Conservation (phyloP, 352 stramenopile genomes). For the Blastocystis sp. region DNA sequence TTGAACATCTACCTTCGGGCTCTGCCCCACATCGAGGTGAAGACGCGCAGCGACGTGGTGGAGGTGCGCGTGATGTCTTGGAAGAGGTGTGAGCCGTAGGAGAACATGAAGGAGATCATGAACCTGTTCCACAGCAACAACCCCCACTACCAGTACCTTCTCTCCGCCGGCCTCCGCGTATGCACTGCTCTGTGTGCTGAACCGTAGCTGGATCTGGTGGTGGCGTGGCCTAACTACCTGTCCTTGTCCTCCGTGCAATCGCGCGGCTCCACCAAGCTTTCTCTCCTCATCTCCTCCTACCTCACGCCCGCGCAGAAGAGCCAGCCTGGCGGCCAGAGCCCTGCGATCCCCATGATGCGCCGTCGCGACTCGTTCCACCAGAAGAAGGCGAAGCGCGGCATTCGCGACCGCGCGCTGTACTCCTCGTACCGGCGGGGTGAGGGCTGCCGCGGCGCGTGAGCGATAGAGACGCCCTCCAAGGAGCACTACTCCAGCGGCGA, state of each 20-base stretch:
- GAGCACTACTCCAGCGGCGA: not conserved
- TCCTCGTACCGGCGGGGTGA: conserved; percentile 10
- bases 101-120: conserved; percentile 56
- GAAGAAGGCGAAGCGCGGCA: not conserved
- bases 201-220: conserved; percentile 8
- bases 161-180: conserved; percentile 48
- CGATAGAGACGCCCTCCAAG: not conserved
- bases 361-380: not conserved
- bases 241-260: not conserved
- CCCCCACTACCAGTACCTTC: conserved; percentile 33
- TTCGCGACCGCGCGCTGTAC: conserved; percentile 28
- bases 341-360: not conserved
- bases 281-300: not conserved
- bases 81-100: not conserved
- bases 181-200: not conserved
- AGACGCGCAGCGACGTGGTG: conserved; percentile 10
- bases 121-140: conserved; percentile 59
- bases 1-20: conserved; percentile 16
- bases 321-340: not conserved
- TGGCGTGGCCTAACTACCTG: conserved; percentile 32
- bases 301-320: not conserved
- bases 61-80: not conserved
- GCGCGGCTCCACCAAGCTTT: not conserved
- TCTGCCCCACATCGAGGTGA: not conserved
- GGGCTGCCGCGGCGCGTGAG: not conserved